Evolutionary conservation across 2,329 filamentous ascomycete species (phyloP).

Genomic region (Immersiporthe knoxdaviesiana): DNA sequence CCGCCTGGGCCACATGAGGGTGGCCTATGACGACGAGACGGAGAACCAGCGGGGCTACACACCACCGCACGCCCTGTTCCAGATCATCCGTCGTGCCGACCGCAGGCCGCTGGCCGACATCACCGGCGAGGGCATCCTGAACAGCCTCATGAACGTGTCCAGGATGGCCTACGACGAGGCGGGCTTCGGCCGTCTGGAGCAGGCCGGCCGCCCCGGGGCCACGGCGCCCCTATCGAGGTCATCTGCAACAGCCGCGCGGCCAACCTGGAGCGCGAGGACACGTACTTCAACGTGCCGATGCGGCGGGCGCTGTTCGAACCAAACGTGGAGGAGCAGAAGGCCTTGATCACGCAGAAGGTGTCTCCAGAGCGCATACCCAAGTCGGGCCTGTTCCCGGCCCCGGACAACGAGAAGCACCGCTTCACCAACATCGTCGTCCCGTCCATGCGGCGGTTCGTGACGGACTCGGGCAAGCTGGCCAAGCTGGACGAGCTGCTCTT

Average conservation of each 20-base stretch:
- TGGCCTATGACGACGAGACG: constrained; percentile 72
- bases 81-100: constrained; percentile 73
- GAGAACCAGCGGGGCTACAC: constrained; percentile 64
- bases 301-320: constrained; percentile 76
- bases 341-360: constrained; percentile 73
- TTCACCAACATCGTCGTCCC: constrained; percentile 93
- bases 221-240: constrained; percentile 83
- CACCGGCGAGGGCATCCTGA: constrained; percentile 72
- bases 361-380: constrained; percentile 67
- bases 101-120: constrained; percentile 69
- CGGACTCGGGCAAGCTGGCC: constrained; percentile 94
- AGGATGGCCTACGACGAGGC: constrained; percentile 65
- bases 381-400: constrained; percentile 70
- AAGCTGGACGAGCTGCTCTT: constrained; percentile 86
- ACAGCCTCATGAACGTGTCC: constrained; percentile 78
- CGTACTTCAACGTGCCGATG: constrained; percentile 77
- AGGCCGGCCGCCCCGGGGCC: constrained; percentile 76
- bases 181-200: constrained; percentile 78
- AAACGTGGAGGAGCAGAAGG: constrained; percentile 67
- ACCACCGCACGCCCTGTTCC: constrained; percentile 78
- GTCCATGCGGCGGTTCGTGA: constrained; percentile 97
- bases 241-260: constrained; percentile 70
- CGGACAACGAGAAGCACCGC: constrained; percentile 78
- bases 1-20: constrained; percentile 66
- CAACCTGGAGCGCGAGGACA: constrained; percentile 68